phyloP scores from a whole-genome alignment of 345 rosid species.

The Durio zibethinus region DNA sequence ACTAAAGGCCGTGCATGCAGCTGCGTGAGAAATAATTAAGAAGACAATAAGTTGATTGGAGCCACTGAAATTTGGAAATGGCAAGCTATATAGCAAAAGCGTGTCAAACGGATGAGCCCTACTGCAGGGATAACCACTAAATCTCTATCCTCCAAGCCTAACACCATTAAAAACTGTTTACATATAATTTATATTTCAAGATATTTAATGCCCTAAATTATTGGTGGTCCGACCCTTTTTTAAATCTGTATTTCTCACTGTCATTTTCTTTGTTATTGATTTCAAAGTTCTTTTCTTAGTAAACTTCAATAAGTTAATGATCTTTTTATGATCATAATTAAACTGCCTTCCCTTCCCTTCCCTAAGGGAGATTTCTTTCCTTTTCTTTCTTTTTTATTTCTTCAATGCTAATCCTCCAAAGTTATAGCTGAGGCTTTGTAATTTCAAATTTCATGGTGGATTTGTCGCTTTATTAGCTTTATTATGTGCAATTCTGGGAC shows the following conservation, averaged over 20 bases:
- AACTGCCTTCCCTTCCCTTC: background rate
- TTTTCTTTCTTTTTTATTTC: background rate
- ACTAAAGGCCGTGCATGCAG: background rate
- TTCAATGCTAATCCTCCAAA: background rate
- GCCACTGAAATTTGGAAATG: background rate
- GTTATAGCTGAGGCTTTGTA: background rate
- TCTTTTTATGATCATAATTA: background rate
- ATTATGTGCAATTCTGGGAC: background rate
- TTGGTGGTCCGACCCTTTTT: conserved; percentile 2
- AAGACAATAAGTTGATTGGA: background rate
- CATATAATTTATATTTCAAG: background rate
- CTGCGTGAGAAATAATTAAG: background rate
- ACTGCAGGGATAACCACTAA: background rate
- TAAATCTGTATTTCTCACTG: background rate
- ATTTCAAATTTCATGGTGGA: background rate
- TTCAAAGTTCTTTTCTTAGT: background rate
- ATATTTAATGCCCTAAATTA: background rate
- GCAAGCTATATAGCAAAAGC: background rate
- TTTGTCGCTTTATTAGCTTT: background rate
- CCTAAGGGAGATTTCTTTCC: background rate
- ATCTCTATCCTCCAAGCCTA: background rate
- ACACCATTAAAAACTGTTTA: background rate
- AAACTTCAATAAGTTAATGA: background rate
- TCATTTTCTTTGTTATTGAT: background rate
- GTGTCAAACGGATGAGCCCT: background rate